A percentile compares a stretch with the other conserved stretches of the same genome.
phyloP scores from a whole-genome alignment of 2,329 filamentous ascomycete species.

The Aureobasidium sp. region DNA sequence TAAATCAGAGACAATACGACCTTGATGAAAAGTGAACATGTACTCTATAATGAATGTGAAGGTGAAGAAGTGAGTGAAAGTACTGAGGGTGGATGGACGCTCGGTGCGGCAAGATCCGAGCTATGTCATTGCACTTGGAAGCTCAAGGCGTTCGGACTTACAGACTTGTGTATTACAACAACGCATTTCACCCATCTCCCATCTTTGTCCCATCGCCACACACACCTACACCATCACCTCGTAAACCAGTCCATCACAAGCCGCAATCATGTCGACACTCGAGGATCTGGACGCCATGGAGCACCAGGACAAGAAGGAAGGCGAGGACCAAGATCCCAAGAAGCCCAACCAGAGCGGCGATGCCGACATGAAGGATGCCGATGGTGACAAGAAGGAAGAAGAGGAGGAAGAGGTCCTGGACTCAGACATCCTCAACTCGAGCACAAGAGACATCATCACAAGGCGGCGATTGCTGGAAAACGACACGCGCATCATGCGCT shows the following conservation, averaged over 20 bases:
- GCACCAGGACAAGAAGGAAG: conserved; percentile 65
- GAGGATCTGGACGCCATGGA: conserved; percentile 88
- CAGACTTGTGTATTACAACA: neutral
- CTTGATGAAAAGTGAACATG: neutral
- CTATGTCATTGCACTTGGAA: conserved; percentile 5
- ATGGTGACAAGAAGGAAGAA: conserved; percentile 42
- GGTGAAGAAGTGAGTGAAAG: neutral
- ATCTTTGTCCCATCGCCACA: neutral
- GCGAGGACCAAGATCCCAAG: conserved; percentile 54
- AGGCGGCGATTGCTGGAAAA: conserved; percentile 90
- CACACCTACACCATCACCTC: neutral
- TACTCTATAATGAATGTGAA: neutral
- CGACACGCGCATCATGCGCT: conserved; percentile 97
- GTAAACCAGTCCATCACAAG: neutral
- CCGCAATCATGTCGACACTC: conserved; percentile 69
- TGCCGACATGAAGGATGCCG: conserved; percentile 82
- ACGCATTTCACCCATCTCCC: neutral
- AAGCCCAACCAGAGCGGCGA: conserved; percentile 53
- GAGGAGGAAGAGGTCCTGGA: conserved; percentile 75
- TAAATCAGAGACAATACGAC: neutral
- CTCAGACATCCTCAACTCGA: conserved; percentile 84
- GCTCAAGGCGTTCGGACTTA: conserved; percentile 4
- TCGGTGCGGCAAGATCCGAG: neutral
- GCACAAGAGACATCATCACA: conserved; percentile 89
- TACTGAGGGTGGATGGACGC: neutral